These are phyloP conservation scores for Polytolypa hystricis DNA, from an alignment of 2,329 filamentous ascomycete species.

Conservation along the genomic window DNA sequence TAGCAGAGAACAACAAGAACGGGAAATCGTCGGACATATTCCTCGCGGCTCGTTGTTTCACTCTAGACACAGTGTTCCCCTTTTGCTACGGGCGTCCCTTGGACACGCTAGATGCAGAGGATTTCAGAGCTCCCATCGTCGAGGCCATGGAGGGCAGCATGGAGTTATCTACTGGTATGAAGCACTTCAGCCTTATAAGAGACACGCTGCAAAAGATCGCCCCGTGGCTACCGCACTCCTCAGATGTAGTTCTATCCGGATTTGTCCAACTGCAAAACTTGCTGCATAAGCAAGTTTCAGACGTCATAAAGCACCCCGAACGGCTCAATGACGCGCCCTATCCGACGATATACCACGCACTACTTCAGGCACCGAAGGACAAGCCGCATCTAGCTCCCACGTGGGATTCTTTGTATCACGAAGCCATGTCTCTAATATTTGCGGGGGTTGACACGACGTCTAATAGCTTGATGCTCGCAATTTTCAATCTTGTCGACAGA, in stretches of 20 bases:
- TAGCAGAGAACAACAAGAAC: constrained; percentile 4
- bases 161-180: constrained; percentile 13
- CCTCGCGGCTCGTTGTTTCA: constrained; percentile 14
- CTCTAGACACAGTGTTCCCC: constrained; percentile 17
- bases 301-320: constrained; percentile 16
- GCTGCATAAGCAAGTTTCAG: constrained; percentile 15
- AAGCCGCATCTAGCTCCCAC: constrained; percentile 23
- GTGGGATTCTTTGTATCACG: constrained; percentile 30
- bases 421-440: constrained; percentile 37
- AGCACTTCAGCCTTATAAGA: constrained; percentile 21
- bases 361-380: constrained; percentile 21
- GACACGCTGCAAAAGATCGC: constrained; percentile 28
- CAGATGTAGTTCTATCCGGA: constrained; percentile 24
- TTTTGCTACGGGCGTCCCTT: constrained; percentile 17
- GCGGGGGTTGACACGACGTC: constrained; percentile 37
- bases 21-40: constrained; percentile 12
- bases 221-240: constrained; percentile 25
- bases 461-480: constrained; percentile 31
- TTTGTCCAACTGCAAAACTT: constrained; percentile 29
- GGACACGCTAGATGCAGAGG: constrained; percentile 14
- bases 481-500: constrained; percentile 30
- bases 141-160: constrained; percentile 15
- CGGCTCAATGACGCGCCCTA: constrained; percentile 19
- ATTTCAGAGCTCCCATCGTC: constrained; percentile 15
- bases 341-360: constrained; percentile 27